Base-by-base conservation (phyloP, 2,329 filamentous ascomycete genomes). In the Penicillium olsonii region DNA sequence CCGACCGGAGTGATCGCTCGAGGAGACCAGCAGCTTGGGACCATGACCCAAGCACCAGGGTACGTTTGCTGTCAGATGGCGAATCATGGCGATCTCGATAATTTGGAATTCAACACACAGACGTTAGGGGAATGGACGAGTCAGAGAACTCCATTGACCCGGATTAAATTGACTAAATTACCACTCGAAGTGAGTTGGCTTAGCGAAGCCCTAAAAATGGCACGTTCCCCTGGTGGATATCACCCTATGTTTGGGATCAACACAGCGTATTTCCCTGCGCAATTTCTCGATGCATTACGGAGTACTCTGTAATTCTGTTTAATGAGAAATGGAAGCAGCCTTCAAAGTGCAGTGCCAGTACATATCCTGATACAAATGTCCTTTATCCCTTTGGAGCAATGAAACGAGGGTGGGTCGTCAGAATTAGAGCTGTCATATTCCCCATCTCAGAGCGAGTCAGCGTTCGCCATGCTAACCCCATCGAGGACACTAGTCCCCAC, bases 341-440 rank as follows among this genome's bases (percentile, higher is more conserved):
- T n/a, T n/a, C n/a, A n/a, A n/a, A n/a, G n/a, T n/a, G n/a, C n/a
- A 20, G 11, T 37, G 5, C 26, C 3, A 20, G 3, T 20, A 42
- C 26, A 14, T 18, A 39, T 22, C 9, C 8, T 22, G 17, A 33
- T 17, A 38, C 22, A 24, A 24, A 5, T 24, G 22, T 11, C 24
- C 5, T 12, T 27, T 27, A 48, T 24, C 42, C 42, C 34, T 44
- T 3, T 7, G 40, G 38, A 34, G 41, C 29, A 33, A 40, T 46
- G 39, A 43, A 26, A 17, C 45, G 18, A 14, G 27, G 19, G 54
- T 61, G 59, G 53, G 52, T 51, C 49, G n/a, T 45, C n/a, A 45
- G 52, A 48, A 63, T 64, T 50, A 46, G 65, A 66, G 63, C 64
- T 67, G 62, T 67, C 65, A 66, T 63, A 64, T 66, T 60, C 41